Base-by-base conservation (phyloP, 345 rosid species). In the Melaleuca quinquenervia region DNA sequence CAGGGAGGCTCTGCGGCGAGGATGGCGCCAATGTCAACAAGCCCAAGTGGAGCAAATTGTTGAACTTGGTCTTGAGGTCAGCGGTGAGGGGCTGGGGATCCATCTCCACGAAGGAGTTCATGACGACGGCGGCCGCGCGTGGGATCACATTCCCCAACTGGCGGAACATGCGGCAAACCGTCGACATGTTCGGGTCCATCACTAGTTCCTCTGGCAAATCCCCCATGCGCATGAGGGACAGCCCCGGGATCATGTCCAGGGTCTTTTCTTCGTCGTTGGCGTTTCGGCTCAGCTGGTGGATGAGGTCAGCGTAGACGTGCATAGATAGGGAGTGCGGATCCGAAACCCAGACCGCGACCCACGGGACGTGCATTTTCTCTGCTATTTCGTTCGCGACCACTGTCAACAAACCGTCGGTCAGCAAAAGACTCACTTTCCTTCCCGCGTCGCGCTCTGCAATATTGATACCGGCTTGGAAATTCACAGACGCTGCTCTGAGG, bases 171-270 rank as follows among this genome's bases (percentile, higher is more conserved):
- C 44, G 82, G 29, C 27, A 41, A 10, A 53, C 21, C 58, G 13
- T 21, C 6, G 84, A 82, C 0, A 0, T 55, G 48, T 82, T 44
- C 3, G 45, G 84, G 5, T 50, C 60, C 84, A 82, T 29, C 49
- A 18, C 22, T 10, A 22, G 88, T 26, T 92, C 91, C 53, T 84
- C 90, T 5, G 87, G 92, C 60, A 93, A 70, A 83, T 95, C 98
- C 24, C 52, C 86, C 6, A 92, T 85, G 64, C 82, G 85, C 6
- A 95, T 62, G 41, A 85, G 84, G n/a, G 91, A 92, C 87, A 94
- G 88, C 15, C 98, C 98, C 8, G 92, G 89, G 58, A 96, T 87
- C 80, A 86, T 87, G 53, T 91, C 86, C 84, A 95, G 84, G 32
- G 86, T 90, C 51, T 89, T 88, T 21, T 90, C 90, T 86, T 85